Conservation (phyloP, 108 stramenopile species). For the Cyclotella choctawhatcheeana region DNA sequence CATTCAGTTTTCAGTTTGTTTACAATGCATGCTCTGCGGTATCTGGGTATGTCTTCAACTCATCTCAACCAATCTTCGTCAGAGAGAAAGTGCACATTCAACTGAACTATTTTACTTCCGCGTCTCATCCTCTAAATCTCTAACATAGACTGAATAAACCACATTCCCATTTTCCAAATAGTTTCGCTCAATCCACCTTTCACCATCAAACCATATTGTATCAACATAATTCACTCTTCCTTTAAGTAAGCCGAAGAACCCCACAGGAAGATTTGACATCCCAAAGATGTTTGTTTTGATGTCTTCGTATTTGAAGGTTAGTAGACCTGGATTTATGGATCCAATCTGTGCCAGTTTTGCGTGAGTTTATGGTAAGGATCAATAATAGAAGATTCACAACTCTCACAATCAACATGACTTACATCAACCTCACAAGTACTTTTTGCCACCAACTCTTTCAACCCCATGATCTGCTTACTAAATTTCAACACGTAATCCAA, state of each 20-base stretch:
- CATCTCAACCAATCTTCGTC: too few relatives aligned
- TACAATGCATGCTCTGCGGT: too few relatives aligned
- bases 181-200: constrained; percentile 75
- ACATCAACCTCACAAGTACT: constrained; percentile 67
- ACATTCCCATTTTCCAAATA: constrained; percentile 42
- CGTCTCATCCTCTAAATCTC: constrained; percentile 39
- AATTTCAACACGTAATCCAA: constrained; percentile 73
- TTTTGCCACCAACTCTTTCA: constrained; percentile 65
- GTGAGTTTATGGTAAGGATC: too few relatives aligned
- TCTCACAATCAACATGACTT: too few relatives aligned
- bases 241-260: constrained; percentile 74
- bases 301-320: constrained; percentile 70
- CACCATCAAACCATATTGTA: constrained; percentile 71
- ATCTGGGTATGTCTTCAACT: too few relatives aligned
- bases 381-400: too few relatives aligned
- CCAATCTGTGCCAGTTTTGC: constrained; percentile 54
- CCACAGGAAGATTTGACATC: constrained; percentile 63
- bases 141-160: constrained; percentile 46
- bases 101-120: not conserved
- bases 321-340: constrained; percentile 58
- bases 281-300: constrained; percentile 77
- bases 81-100: too few relatives aligned
- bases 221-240: constrained; percentile 65
- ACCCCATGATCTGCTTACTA: constrained; percentile 59
- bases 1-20: too few relatives aligned